Percentiles rank a stretch among this genome's conserved stretches.
Conservation (phyloP, 129 eudicot genomes). For the Calendula officinalis region DNA sequence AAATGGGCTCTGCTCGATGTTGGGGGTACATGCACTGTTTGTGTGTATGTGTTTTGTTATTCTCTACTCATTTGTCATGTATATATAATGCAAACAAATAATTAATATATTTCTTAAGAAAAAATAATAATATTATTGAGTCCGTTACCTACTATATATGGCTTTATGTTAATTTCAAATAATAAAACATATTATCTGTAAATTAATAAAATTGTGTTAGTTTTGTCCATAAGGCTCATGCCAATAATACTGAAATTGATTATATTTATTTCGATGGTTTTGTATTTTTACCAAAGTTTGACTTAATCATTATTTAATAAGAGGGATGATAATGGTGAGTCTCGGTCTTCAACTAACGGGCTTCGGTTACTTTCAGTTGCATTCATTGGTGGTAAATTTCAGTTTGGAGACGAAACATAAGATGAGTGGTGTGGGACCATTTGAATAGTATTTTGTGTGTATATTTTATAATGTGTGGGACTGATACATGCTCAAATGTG, state of each 20-base stretch:
- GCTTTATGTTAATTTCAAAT: constrained; percentile 18
- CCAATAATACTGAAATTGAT: constrained; percentile 28
- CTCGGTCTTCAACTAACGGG: no score
- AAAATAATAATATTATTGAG: constrained; percentile 10
- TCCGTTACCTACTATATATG: constrained; percentile 26
- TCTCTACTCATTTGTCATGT: constrained; percentile 31
- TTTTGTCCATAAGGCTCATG: constrained; percentile 40
- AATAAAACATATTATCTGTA: neutral
- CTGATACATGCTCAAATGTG: no score
- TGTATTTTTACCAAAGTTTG: constrained; percentile 13
- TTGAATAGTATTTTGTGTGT: no score
- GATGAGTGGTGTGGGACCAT: no score
- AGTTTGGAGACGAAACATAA: no score
- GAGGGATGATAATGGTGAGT: no score
- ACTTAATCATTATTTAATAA: constrained; percentile 6
- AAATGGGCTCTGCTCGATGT: constrained; percentile 29
- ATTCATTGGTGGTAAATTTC: no score
- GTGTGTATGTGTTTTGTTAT: constrained; percentile 25
- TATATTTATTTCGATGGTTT: constrained; percentile 8
- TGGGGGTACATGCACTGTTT: neutral
- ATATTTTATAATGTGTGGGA: no score
- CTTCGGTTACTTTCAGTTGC: no score
- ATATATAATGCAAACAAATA: constrained; percentile 32
- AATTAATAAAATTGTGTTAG: constrained; percentile 7
- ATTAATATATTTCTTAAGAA: neutral